A percentile compares a stretch with the other conserved stretches of the same genome.
These are phyloP conservation scores for Coemansia sp. DNA, from an alignment of 192 early-diverging fungal species.

Conservation along the genomic window DNA sequence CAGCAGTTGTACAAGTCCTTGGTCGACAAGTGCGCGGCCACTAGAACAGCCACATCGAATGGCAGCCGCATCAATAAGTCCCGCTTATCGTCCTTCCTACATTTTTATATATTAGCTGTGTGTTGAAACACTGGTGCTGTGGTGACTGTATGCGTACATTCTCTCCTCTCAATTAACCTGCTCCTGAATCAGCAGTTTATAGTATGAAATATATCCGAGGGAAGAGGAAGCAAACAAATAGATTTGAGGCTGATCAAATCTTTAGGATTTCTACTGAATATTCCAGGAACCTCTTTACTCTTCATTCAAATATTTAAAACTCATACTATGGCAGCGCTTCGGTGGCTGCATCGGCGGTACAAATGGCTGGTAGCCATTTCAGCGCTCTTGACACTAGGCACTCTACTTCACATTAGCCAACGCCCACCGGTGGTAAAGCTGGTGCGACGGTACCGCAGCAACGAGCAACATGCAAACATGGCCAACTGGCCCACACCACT, in stretches of 20 bases:
- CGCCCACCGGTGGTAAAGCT: neutral
- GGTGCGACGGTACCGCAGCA: neutral
- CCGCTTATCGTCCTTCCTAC: conserved; percentile 14
- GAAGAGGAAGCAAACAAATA: too few species aligned
- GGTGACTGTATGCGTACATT: neutral
- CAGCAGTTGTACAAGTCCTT: conserved; percentile 40
- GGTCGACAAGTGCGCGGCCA: conserved; percentile 16
- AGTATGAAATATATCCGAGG: too few species aligned
- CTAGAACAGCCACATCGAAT: conserved; percentile 40
- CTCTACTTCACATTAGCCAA: neutral
- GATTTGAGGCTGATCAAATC: too few species aligned
- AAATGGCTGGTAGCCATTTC: neutral
- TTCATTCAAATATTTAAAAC: neutral
- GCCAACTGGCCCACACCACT: neutral
- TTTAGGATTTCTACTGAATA: too few species aligned
- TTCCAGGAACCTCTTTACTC: too few species aligned
- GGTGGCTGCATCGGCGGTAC: neutral
- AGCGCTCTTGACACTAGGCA: neutral
- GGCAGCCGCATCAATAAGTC: conserved; percentile 44
- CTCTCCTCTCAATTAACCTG: neutral
- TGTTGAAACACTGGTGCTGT: neutral
- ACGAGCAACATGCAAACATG: conserved; percentile 3
- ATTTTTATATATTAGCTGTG: neutral
- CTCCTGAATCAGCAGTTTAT: too few species aligned
- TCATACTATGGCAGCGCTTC: neutral